Conservation (phyloP, 2,329 filamentous ascomycete genomes). For the Fusarium acutatum region DNA sequence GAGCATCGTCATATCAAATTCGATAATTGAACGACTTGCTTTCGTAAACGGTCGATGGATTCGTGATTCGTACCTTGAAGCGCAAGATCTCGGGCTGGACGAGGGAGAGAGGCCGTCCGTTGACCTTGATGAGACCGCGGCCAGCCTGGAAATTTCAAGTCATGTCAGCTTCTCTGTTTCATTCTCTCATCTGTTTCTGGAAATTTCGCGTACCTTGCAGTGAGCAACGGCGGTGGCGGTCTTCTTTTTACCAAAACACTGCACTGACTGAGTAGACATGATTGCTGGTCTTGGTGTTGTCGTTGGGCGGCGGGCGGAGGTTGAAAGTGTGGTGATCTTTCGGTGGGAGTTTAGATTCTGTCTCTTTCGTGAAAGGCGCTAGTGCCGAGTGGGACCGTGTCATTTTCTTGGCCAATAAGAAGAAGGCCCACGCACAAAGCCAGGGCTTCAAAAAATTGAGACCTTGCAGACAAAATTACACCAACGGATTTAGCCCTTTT, state of each 20-base stretch:
- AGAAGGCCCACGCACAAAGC: not conserved
- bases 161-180: constrained; percentile 42
- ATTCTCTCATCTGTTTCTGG: not conserved
- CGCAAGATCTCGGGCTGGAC: constrained; percentile 96
- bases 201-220: constrained; percentile 75
- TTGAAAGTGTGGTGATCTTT: constrained; percentile 10
- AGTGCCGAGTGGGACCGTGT: not conserved
- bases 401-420: not conserved
- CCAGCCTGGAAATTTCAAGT: constrained; percentile 48
- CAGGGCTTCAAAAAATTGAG: not conserved
- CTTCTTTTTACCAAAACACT: constrained; percentile 99
- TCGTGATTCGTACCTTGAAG: constrained; percentile 78
- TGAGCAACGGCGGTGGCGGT: constrained; percentile 89
- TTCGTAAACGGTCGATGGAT: not conserved
- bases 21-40: not conserved
- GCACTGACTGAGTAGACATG: constrained; percentile 83
- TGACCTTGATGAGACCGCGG: constrained; percentile 93
- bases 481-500: not conserved
- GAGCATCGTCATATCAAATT: not conserved
- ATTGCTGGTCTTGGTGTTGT: constrained; percentile 54
- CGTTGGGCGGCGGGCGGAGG: constrained; percentile 7
- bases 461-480: not conserved
- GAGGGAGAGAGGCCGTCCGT: constrained; percentile 93
- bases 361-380: not conserved
- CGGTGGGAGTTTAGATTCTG: constrained; percentile 13